These are phyloP conservation scores for Brettanomyces custersianus DNA, from an alignment of 805 yeast genomes.

Conservation along the genomic window DNA sequence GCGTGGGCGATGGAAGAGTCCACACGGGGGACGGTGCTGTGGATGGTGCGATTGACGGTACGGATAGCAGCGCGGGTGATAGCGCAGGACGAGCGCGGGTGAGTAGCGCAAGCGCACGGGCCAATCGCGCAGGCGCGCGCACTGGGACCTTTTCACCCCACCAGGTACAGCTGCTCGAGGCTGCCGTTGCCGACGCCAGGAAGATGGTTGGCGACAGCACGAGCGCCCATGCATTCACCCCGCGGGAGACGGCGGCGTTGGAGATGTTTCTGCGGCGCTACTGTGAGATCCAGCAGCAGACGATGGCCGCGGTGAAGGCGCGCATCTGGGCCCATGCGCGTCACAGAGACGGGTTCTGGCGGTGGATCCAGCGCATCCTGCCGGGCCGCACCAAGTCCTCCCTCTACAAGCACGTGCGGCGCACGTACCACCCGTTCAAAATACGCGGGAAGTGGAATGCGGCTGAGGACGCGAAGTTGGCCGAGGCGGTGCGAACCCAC, in stretches of 20 bases:
- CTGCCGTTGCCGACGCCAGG: slow-evolving; percentile 37
- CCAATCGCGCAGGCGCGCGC: neutral
- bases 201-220: slow-evolving; percentile 17
- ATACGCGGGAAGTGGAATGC: slow-evolving; percentile 87
- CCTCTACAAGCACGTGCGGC: slow-evolving; percentile 84
- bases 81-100: slow-evolving; percentile 1
- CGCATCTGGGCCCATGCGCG: slow-evolving; percentile 84
- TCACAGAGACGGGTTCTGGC: slow-evolving; percentile 88
- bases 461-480: slow-evolving; percentile 66
- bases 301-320: slow-evolving; percentile 63
- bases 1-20: neutral
- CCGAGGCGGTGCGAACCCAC: slow-evolving; percentile 50
- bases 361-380: slow-evolving; percentile 61
- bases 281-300: slow-evolving; percentile 50
- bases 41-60: neutral
- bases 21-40: neutral
- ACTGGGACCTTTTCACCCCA: too few species aligned
- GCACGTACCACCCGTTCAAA: slow-evolving; percentile 80
- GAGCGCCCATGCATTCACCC: slow-evolving; percentile 36
- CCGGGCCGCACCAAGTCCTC: slow-evolving; percentile 86
- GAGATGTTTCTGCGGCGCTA: slow-evolving; percentile 67
- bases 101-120: neutral
- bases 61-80: neutral
- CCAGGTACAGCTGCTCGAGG: slow-evolving; percentile 31
- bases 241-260: slow-evolving; percentile 60